Conservation (phyloP, 2,329 filamentous ascomycete species). For the Sphaerostilbella broomeana region DNA sequence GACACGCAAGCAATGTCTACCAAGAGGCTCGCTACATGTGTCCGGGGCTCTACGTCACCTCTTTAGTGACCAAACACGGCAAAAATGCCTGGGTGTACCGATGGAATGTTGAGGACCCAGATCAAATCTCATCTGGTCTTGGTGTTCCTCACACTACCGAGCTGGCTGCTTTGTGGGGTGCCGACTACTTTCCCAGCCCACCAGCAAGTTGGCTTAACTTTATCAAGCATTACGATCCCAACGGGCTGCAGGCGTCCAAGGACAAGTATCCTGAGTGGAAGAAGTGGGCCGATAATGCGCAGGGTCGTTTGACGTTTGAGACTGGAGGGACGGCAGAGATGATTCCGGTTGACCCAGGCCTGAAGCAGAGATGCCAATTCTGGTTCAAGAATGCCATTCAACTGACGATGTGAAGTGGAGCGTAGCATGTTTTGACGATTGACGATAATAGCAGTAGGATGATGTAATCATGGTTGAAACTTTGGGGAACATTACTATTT, state of each 20-base stretch:
- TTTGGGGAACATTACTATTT: no score
- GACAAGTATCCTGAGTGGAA: conserved; percentile 26
- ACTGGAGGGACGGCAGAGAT: conserved; percentile 33
- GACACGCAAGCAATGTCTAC: conserved; percentile 31
- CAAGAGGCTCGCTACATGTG: conserved; percentile 32
- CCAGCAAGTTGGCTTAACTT: conserved; percentile 66
- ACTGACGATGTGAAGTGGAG: conserved; percentile 16
- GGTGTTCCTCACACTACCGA: conserved; percentile 66
- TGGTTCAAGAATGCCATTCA: conserved; percentile 17
- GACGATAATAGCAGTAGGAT: no score
- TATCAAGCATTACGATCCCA: conserved; percentile 60
- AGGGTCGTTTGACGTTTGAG: conserved; percentile 34
- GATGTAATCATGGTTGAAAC: no score
- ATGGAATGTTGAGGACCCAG: conserved; percentile 59
- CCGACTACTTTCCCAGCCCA: conserved; percentile 43
- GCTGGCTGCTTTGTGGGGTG: conserved; percentile 60
- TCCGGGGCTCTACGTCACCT: conserved; percentile 26
- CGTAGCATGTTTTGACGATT: not conserved
- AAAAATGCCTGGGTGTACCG: conserved; percentile 59
- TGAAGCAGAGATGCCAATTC: conserved; percentile 24
- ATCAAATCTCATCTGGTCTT: conserved; percentile 43
- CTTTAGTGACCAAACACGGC: conserved; percentile 24
- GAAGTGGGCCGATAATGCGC: conserved; percentile 29
- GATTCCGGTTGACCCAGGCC: conserved; percentile 26
- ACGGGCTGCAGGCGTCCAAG: conserved; percentile 25